Conservation (phyloP, 441 rosid genomes). For the Pelargonium fulgidum region DNA sequence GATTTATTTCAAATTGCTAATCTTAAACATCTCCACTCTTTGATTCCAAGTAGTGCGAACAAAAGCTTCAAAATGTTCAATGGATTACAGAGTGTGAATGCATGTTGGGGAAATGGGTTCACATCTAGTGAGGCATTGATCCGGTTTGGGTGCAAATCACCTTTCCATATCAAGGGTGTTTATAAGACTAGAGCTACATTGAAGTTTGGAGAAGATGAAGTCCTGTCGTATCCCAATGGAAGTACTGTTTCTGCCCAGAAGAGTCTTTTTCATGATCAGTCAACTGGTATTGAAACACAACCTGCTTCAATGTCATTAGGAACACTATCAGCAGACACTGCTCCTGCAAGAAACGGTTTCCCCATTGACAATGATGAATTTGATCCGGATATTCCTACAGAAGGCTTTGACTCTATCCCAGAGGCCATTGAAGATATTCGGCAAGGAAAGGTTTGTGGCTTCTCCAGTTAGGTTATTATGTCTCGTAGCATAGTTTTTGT, state of each 20-base stretch:
- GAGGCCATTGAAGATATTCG: conserved; percentile 88
- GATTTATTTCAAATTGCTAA: background rate
- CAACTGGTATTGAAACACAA: conserved; percentile 29
- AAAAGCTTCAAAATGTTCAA: conserved; percentile 35
- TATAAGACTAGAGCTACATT: conserved; percentile 43
- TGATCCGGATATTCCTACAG: conserved; percentile 64
- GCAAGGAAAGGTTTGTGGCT: conserved; percentile 67
- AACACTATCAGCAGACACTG: conserved; percentile 44
- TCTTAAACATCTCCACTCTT: conserved; percentile 3
- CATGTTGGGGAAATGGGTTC: conserved; percentile 24
- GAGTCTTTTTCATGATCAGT: conserved; percentile 23
- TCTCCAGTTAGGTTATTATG: conserved; percentile 13
- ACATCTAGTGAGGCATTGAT: conserved; percentile 22
- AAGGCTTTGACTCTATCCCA: conserved; percentile 70
- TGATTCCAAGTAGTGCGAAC: conserved; percentile 29
- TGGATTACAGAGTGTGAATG: conserved; percentile 31
- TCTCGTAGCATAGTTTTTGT: background rate
- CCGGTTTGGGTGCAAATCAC: conserved; percentile 27
- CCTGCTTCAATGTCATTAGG: conserved; percentile 41
- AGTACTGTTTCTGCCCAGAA: conserved; percentile 27
- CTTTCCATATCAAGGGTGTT: conserved; percentile 30
- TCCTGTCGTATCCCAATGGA: conserved; percentile 36
- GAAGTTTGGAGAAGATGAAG: conserved; percentile 57
- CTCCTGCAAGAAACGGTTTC: conserved; percentile 35
- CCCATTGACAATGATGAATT: conserved; percentile 47